Evolutionary conservation across 495 filamentous ascomycete species (phyloP).

Genomic region (Penicillium samsonianum): DNA sequence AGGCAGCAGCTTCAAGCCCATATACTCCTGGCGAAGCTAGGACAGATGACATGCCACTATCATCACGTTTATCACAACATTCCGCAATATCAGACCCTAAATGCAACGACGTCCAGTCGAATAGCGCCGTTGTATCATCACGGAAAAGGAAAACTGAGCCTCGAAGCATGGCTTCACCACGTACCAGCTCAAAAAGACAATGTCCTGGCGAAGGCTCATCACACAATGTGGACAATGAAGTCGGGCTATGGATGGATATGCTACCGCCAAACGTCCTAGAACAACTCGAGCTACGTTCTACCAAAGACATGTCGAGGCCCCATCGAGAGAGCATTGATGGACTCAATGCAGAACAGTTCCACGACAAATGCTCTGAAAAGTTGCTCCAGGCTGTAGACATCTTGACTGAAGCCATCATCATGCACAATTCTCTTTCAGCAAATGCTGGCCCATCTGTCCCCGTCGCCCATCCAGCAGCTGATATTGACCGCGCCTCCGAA

Average conservation of each 20-base stretch:
- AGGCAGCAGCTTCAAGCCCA: no score
- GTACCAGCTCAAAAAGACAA: background rate
- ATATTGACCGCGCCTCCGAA: background rate
- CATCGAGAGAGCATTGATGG: background rate
- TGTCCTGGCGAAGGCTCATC: background rate
- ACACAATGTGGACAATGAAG: background rate
- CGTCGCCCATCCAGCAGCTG: background rate
- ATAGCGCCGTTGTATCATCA: background rate
- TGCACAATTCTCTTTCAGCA: background rate
- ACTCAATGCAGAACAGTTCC: background rate
- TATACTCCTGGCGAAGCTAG: background rate
- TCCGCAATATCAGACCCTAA: background rate
- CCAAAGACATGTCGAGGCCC: background rate
- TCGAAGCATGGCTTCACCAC: background rate
- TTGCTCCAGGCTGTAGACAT: background rate
- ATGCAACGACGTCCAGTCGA: background rate
- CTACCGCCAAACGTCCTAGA: background rate
- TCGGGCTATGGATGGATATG: background rate
- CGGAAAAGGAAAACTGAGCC: background rate
- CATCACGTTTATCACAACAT: background rate
- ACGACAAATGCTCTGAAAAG: background rate
- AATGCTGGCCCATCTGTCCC: background rate
- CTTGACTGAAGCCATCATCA: constrained; percentile 2
- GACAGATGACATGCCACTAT: no score
- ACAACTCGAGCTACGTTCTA: background rate